These are phyloP conservation scores for Rhodotorula sp. DNA, from an alignment of 1,284 basidiomycete genomes.

Conservation along the genomic window DNA sequence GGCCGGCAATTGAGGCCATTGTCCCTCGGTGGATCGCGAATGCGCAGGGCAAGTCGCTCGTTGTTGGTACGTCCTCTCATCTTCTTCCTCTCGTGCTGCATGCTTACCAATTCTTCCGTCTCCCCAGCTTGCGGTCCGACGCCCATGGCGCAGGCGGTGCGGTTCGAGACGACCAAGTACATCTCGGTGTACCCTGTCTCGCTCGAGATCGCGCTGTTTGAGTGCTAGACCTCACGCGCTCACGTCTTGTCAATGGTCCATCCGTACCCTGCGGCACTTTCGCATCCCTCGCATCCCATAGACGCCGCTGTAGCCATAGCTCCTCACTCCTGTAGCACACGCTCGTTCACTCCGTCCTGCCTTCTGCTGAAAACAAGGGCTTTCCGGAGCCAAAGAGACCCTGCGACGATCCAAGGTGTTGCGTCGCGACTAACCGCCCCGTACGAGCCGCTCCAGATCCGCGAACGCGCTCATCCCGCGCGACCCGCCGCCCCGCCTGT, in stretches of 20 bases:
- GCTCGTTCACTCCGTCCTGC: background rate
- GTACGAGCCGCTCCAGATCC: slow-evolving; percentile 31
- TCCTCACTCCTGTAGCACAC: background rate
- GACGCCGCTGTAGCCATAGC: background rate
- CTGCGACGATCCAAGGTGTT: background rate
- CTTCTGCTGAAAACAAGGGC: background rate
- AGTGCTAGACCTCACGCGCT: slow-evolving; percentile 3
- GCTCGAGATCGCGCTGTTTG: slow-evolving; percentile 30
- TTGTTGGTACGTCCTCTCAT: slow-evolving; percentile 13
- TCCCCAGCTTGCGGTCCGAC: slow-evolving; percentile 21
- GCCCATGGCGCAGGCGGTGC: slow-evolving; percentile 18
- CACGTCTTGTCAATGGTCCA: background rate
- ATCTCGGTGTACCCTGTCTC: slow-evolving; percentile 20
- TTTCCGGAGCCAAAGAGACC: background rate
- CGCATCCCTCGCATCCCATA: background rate
- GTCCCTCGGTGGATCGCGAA: slow-evolving; percentile 24
- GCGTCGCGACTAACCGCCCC: background rate
- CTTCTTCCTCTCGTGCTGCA: background rate
- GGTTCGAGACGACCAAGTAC: slow-evolving; percentile 29
- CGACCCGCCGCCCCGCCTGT: slow-evolving; percentile 3
- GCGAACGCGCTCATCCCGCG: slow-evolving; percentile 26
- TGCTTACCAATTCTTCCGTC: background rate
- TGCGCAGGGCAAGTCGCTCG: slow-evolving; percentile 28
- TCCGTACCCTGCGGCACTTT: background rate
- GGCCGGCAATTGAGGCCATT: slow-evolving; percentile 13